Evolutionary conservation across 73 alveolate genomes (phyloP), one percentile per base, ranked within the genome.

Genomic region (Paramecium biaurelia): DNA sequence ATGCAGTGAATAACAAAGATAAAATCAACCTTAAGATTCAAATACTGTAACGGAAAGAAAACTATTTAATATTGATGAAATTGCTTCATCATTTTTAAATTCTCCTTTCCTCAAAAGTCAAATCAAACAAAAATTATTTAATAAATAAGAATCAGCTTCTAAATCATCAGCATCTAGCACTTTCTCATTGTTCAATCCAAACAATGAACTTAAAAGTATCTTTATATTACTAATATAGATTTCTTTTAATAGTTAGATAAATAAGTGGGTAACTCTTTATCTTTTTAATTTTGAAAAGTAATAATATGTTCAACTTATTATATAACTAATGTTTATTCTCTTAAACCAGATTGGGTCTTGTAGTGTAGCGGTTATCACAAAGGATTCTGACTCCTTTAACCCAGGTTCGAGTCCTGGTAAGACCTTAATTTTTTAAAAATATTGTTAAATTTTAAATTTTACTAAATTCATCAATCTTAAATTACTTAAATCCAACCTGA

Each of bases 361-460:
- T 95, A 95, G 98, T 93, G 98, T 85, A 95, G 93, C 92, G 98
- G 98, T 93, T 93, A 95, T 90, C 98, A 95, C 98, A 57, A 92
- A 67, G 95, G 98, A 95, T 95, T 95, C 95, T 95, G 96, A 95
- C 93, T 95, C 98, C 95, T 67, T 92, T 88, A 92, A 92, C 93
- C 98, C 95, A 96, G 95, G 98, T 95, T 95, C 98, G 96, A 95
- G 89, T 95, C 98, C 95, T 96, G 96, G 98, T 95, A 95, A 94
- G 95, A 95, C 97, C 98, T 37, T 53, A 47, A 56, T 59, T 94
- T 92, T 92, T 94, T 82, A 24, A 9, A 45, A 30, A 23, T 14
- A 28, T 58, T 85, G 26, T 63, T 30, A 63, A n/a, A 34, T 53
- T 42, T 28, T 85, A 23, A 23, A 85, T 47, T 47, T 53, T 0